Evolutionary conservation across 106 monocot genomes (phyloP).

Genomic region (Cymbidium sinense): DNA sequence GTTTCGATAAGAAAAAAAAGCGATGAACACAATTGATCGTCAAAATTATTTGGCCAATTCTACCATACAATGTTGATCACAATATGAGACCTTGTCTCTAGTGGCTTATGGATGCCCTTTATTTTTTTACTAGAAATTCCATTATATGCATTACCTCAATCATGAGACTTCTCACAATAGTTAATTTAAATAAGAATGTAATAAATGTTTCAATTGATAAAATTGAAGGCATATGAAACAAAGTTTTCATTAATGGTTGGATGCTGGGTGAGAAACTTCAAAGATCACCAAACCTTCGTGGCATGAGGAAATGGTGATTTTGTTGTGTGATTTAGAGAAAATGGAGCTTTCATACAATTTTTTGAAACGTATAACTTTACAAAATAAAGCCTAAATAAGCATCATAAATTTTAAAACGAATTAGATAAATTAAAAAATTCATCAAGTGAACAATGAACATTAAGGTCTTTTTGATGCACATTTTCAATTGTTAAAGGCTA

Average conservation of each 20-base stretch:
- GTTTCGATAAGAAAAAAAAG: no score
- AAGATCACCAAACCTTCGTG: not conserved
- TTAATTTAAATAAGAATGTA: not conserved
- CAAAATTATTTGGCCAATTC: not conserved
- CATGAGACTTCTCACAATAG: not conserved
- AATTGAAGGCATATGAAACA: not conserved
- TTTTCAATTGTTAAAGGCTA: slow-evolving; percentile 10
- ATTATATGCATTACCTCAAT: not conserved
- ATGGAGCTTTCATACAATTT: not conserved
- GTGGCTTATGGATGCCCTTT: no score
- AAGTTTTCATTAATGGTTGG: not conserved
- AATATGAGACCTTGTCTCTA: not conserved
- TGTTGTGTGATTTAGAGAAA: not conserved
- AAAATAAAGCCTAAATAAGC: not conserved
- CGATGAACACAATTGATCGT: no score
- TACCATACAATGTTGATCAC: not conserved
- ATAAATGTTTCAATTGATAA: not conserved
- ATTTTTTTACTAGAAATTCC: no score
- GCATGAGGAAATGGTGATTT: not conserved
- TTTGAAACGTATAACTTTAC: not conserved
- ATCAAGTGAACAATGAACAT: not conserved
- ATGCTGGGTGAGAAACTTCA: not conserved
- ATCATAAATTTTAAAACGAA: not conserved
- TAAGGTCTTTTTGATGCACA: not conserved
- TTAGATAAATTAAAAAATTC: not conserved